Conservation (phyloP, 2,329 filamentous ascomycete genomes). For the Pezicula rhizophila region DNA sequence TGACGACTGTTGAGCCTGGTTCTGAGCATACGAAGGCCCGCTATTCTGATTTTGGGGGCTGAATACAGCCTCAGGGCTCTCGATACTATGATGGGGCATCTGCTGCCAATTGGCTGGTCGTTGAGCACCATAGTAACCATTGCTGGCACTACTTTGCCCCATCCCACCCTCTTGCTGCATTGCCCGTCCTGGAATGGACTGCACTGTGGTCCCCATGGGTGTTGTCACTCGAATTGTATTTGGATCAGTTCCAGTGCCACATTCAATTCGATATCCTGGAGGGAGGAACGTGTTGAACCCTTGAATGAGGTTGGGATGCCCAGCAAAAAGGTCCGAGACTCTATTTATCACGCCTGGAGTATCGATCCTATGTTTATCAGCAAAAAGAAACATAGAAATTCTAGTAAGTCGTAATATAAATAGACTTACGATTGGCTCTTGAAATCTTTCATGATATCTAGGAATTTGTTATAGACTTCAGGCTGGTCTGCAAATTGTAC, state of each 20-base stretch:
- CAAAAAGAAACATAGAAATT: background rate
- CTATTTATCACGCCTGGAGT: constrained; percentile 96
- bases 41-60: constrained; percentile 50
- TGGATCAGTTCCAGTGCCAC: constrained; percentile 85
- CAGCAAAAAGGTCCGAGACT: constrained; percentile 91
- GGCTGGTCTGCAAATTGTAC: constrained; percentile 95
- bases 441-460: constrained; percentile 99
- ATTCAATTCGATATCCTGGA: constrained; percentile 93
- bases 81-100: constrained; percentile 51
- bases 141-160: constrained; percentile 13
- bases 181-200: constrained; percentile 64
- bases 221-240: constrained; percentile 96
- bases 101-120: constrained; percentile 46
- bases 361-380: constrained; percentile 62
- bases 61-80: constrained; percentile 58
- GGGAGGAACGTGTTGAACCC: constrained; percentile 98
- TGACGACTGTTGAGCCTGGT: constrained; percentile 28
- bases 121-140: constrained; percentile 35
- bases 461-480: constrained; percentile 92
- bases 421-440: constrained; percentile 83
- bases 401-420: background rate
- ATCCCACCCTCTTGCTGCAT: constrained; percentile 29
- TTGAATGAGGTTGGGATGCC: constrained; percentile 91
- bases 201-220: constrained; percentile 92
- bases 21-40: constrained; percentile 38